Base-by-base conservation (phyloP, 345 rosid species). In the Eucalyptus erythrocorys region DNA sequence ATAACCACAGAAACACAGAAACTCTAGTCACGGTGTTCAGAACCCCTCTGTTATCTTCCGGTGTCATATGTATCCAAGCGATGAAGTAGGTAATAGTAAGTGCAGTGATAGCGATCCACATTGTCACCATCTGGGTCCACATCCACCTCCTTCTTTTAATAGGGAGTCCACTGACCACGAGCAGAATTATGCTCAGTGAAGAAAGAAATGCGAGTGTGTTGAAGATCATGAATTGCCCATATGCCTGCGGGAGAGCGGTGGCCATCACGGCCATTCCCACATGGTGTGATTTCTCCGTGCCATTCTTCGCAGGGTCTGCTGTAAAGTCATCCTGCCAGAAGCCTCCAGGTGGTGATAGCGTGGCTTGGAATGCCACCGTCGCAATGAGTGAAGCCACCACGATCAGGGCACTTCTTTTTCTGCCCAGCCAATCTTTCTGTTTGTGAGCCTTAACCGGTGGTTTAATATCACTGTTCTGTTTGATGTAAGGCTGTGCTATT, bases 321-420 rank as follows among this genome's bases (percentile, higher is more conserved):
- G 80, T 76, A 40, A 50, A 50, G 50, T 90, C 88, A 11, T 89
- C 89, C 49, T 90, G 90, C 91, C 90, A 91, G 87, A 87, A 57
- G 10, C 91, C 93, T 5, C 90, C 93, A 2, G 91, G 93, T 3
- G 92, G 92, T 6, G 87, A 57, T 27, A 91, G n/a, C 3, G 89
- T 91, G 9, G 89, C 91, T 88, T 92, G 94, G 90, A 85, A 90
- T 12, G 91, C 92, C 51, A 92, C 90, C 1, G 90, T 88, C 24
- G 93, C 91, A 8, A 90, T 90, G 48, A 93, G 88, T 13, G 93
- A 90, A 48, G 93, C 90, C 37, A 88, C 94, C 85, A 89, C 91
- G 90, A 91, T 92, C 26, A 92, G 86, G 53, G 93, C 89, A 45
- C 90, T 90, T 51, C 90, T 85, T 27, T 87, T 89, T 57, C 90